Conservation (phyloP, 352 stramenopile species). For the Pythium aristosporum region DNA sequence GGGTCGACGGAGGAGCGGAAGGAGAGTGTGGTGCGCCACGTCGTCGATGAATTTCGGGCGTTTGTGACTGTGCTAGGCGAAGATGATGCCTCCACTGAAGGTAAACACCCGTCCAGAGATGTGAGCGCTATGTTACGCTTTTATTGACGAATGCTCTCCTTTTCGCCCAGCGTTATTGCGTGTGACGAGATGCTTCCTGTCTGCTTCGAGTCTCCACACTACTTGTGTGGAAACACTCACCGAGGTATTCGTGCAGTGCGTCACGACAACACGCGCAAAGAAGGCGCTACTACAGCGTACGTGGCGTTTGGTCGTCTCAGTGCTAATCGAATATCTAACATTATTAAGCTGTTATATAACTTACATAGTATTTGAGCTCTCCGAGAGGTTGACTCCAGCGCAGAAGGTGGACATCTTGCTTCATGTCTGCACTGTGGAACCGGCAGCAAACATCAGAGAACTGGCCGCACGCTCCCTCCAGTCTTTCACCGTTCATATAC, state of each 20-base stretch:
- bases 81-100: neutral
- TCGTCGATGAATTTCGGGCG: slow-evolving; percentile 14
- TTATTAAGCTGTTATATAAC: too few relatives aligned
- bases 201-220: neutral
- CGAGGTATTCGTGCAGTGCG: neutral
- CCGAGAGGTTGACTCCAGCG: slow-evolving; percentile 5
- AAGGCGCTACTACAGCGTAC: slow-evolving; percentile 8
- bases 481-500: neutral
- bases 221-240: slow-evolving; percentile 6
- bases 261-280: neutral
- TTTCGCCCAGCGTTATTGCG: slow-evolving; percentile 1
- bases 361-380: slow-evolving; percentile 16
- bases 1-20: neutral
- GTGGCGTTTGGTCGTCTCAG: neutral
- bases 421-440: slow-evolving; percentile 9
- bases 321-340: neutral
- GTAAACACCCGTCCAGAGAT: neutral
- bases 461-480: slow-evolving; percentile 7
- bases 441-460: slow-evolving; percentile 9
- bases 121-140: neutral
- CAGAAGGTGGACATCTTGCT: slow-evolving; percentile 17
- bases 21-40: slow-evolving; percentile 14
- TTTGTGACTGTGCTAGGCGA: slow-evolving; percentile 12
- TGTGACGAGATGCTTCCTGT: slow-evolving; percentile 15
- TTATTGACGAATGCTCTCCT: neutral